Evolutionary conservation across 148 eudicot genomes (phyloP), one percentile per base, ranked within the genome.

Genomic region (Polygonum aviculare): DNA sequence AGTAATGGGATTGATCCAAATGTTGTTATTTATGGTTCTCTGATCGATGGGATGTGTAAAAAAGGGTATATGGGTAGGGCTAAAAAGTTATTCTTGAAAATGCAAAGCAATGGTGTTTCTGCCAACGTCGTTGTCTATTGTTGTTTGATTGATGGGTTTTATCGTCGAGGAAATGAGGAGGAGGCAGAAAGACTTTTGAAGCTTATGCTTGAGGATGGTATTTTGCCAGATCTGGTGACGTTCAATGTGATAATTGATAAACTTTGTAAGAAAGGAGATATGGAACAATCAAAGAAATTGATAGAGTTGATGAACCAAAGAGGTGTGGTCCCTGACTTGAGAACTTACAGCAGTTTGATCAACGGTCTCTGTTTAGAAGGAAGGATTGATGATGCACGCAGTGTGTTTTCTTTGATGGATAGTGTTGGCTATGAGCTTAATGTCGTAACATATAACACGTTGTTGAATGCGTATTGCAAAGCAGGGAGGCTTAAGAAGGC

Each of bases 11-110:
- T 62, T 33, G 12, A n/a, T 9, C 35, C 36, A 6, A 35, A 22
- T 62, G 36, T 62, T 10, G 31, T 21, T 62, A 2, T 33, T 18
- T 83, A 75, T 69, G 51, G 12, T 69, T 73, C 65, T 21, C 22
- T 86, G 49, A 79, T 85, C 3, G 83, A 81, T 9, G 60, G 81
- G 36, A 77, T 82, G n/a, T 81, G 81, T 78, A 81, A 83, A 77
- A 69, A 65, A 11, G 78, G 74, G 44, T 16, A 36, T 16, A 14
- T 75, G 44, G 83, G 38, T 16, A 72, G 60, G 55, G 85, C 82
- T 63, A 76, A 79, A 14, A 21, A 54, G 2, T 48, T 84, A 47
- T 78, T 82, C 21, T 12, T 38, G 10, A 77, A 79, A 22, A 71
- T 79, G 84, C 50, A 59, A 31, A 33, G 44, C 33, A 45, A 41